Evolutionary conservation across 2,329 filamentous ascomycete genomes (phyloP), one percentile per base, ranked within the genome.

Genomic region (Huntiella savannae): DNA sequence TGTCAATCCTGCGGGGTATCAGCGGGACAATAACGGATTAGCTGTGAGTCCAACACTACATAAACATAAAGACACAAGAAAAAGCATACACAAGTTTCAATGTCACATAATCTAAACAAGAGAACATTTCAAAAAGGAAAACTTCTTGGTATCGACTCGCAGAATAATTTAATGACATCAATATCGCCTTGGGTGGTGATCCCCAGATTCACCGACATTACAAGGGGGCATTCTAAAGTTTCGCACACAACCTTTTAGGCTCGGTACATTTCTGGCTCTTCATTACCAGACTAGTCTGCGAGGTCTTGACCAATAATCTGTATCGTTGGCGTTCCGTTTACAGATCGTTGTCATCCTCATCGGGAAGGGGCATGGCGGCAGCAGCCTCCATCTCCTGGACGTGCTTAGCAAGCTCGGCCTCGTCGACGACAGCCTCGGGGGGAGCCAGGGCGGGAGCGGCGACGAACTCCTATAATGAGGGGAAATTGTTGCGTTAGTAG

Each of bases 401-500:
- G 73, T 93, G 93, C 69, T 84, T 64, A 56, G 75, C 71, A 59
- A 95, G 74, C 54, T 92, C 79, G 47, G 70, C 73, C 66, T 82
- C 74, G 68, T 96, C 85, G 65, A 98, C 84, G 62, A 79, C 69
- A 57, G 88, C 85, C 63, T 91, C 88, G 52, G 91, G 87, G 57
- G 91, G 91, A 55, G 88, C 91, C 57, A 98, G 80, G 57, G 91
- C 91, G 53, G 85, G 83, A 52, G 85, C 87, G 58, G 91, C 91
- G 58, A 96, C 88, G 61, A 98, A 96, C 65, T 96, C 88, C 85
- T 94, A 54, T 47, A 16, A n/a, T 15, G 5, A 19, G n/a, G 12
- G 36, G 36, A 44, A 11, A 44, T 44, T 2, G 12, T 44, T 28
- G 22, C 22, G 22, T 28, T 22, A 44, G 33, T 5, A n/a, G 33